Base-by-base conservation (phyloP, 768 basidiomycete species). In the Psilocybe subaeruginosa region DNA sequence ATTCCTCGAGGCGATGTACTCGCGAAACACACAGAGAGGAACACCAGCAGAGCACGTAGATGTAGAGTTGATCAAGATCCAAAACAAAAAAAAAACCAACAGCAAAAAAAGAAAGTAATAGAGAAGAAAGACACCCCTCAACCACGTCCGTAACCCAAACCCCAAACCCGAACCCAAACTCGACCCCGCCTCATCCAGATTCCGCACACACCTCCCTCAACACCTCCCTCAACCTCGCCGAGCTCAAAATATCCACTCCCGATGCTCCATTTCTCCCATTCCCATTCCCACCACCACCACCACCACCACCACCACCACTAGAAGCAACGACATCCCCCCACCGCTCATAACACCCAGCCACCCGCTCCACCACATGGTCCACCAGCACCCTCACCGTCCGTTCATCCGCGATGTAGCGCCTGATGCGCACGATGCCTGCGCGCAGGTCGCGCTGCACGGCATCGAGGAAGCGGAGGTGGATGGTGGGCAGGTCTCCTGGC, bases 341-440 rank as follows among this genome's bases (percentile, higher is more conserved):
- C 27, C 80, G 80, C 66, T 82, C 80, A 74, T 96, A 97, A 35
- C 84, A 84, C 54, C 91, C 88, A 64, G 87, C 80, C 23, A 96
- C 82, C 23, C 86, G 83, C 49, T 89, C 91, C 72, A 87, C 82
- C 16, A 97, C 82, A 33, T 87, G 84, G 48, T 90, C 92, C 71
- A 97, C 74, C 56, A 99, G 77, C 7, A 98, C 89, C 2, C 78
- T 78, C 33, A 91, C 91, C 4, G 94, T 94, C 60, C 88, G 79
- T 59, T 86, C 85, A 43, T 43, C 56, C 4, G 89, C 88, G 7
- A 99, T 81, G 72, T 96, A 99, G 59, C 93, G 66, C 68, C 83
- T 78, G 70, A 97, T 74, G 57, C 87, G 81, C 9, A 73, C 79
- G 16, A 90, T 80, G n/a, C 73, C 77, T 3, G 81, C 76, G 31